Evolutionary conservation across 2,329 filamentous ascomycete genomes (phyloP), one percentile per base, ranked within the genome.

Genomic region (Parascedosporium putredinis): DNA sequence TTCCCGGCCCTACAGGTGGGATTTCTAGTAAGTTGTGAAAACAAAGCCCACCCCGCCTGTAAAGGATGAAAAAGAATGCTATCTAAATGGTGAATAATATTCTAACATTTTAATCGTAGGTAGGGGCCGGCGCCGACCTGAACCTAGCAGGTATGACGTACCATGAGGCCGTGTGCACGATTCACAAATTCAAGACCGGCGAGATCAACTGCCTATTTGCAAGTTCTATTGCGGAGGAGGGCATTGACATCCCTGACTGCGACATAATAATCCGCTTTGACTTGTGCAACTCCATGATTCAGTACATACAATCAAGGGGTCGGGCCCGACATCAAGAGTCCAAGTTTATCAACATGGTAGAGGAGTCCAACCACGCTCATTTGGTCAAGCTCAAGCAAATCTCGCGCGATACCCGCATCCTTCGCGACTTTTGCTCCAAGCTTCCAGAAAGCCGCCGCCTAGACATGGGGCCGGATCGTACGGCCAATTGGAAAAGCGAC

Each of bases 231-330:
- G 81, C 76, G 0, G 81, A 85, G 57, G 81, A 85, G 59, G 81
- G 81, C 1, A 73, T 85, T 10, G 81, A 85, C 56, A 76, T 85
- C 45, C 81, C 81, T 0, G 78, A 83, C 50, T 85, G 81, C 62
- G 83, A 84, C 55, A 61, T 83, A 1, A 70, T 85, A 25, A 72
- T 86, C 52, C 68, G 90, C 2, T 98, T 96, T 59, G 88, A 97
- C 60, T 75, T 95, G 2, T 95, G 89, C 65, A 74, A 76, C 9
- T 96, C 91, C 0, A 81, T 95, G 64, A 97, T 97, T 48, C 87
- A 95, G 60, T 97, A 96, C 61, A 83, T 97, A 18, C 93, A 98
- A 63, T 96, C 90, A 12, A 79, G 88, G 54, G 93, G 93, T 0
- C 79, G 93, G 49, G 93, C 93, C 10, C 78, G 93, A 34, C 85